Conservation (phyloP, 2,329 filamentous ascomycete species). For the Aureobasidium sp. region DNA sequence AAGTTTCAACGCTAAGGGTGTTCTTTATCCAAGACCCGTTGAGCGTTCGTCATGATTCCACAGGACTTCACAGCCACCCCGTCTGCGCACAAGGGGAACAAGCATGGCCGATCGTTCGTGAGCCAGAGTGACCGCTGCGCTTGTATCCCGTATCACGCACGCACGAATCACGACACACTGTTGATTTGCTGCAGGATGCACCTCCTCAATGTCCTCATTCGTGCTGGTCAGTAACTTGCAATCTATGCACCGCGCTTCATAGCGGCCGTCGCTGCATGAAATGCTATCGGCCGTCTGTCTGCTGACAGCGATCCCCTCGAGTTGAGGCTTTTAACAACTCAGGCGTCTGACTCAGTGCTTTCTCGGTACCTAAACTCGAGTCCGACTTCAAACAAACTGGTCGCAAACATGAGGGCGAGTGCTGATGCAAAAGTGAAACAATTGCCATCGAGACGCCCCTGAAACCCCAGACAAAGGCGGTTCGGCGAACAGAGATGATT, state of each 20-base stretch:
- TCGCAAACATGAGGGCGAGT: too few species aligned
- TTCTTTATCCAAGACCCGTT: neutral
- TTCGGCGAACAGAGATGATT: neutral
- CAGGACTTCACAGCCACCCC: neutral
- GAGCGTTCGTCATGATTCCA: neutral
- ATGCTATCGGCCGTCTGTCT: neutral
- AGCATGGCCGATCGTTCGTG: neutral
- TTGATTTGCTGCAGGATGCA: neutral
- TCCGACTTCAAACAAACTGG: too few species aligned
- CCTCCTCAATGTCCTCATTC: neutral
- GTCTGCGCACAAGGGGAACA: neutral
- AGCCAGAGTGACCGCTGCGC: neutral
- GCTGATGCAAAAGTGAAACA: neutral
- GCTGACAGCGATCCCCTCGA: neutral
- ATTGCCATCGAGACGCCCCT: neutral
- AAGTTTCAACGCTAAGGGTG: neutral
- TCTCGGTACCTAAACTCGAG: neutral
- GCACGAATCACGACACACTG: neutral
- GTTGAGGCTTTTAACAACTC: constrained; percentile 2
- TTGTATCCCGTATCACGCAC: neutral
- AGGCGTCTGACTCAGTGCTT: neutral
- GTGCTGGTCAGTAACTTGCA: neutral
- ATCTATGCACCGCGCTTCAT: constrained; percentile 7
- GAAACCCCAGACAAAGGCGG: neutral
- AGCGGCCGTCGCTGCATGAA: neutral